Percentiles rank a stretch among this genome's conserved stretches.
phyloP scores from a whole-genome alignment of 2,329 filamentous ascomycete species.

The Pseudocercospora fijiensis region DNA sequence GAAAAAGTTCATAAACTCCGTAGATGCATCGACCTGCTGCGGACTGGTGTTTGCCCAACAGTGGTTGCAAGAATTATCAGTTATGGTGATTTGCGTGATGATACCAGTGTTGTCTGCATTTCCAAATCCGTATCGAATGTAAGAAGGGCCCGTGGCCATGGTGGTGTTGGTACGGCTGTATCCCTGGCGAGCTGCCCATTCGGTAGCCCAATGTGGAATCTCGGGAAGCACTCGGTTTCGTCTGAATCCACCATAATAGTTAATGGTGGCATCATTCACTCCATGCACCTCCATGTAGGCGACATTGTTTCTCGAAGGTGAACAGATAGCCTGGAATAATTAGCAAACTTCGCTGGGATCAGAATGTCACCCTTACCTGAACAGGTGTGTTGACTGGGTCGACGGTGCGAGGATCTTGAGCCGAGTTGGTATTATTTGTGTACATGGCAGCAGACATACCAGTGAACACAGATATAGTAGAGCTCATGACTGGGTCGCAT shows the following conservation, averaged over 20 bases:
- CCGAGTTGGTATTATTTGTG: conserved; percentile 29
- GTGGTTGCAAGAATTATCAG: conserved; percentile 35
- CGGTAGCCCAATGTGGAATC: conserved; percentile 35
- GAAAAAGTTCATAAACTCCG: conserved; percentile 35
- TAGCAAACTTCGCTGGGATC: not conserved
- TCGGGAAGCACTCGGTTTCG: conserved; percentile 18
- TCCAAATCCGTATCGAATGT: not conserved
- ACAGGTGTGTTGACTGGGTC: conserved; percentile 29
- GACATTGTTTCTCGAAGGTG: conserved; percentile 28
- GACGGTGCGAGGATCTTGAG: conserved; percentile 20
- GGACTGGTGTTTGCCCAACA: conserved; percentile 29
- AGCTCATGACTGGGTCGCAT: conserved; percentile 45
- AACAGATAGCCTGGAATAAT: conserved; percentile 15
- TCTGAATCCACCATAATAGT: conserved; percentile 37
- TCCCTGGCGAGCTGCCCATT: conserved; percentile 39
- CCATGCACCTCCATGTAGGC: conserved; percentile 48
- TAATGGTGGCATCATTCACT: conserved; percentile 41
- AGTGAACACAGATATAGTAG: conserved; percentile 51
- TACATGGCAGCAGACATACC: conserved; percentile 50
- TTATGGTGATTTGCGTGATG: conserved; percentile 40
- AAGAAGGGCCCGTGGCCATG: conserved; percentile 17
- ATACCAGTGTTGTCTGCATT: conserved; percentile 31
- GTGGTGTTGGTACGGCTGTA: conserved; percentile 35
- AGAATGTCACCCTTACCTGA: conserved; percentile 4
- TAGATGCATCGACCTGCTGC: conserved; percentile 26